phyloP scores from a whole-genome alignment of 176 grass and related monocot genomes.

The Thalia dealbata region DNA sequence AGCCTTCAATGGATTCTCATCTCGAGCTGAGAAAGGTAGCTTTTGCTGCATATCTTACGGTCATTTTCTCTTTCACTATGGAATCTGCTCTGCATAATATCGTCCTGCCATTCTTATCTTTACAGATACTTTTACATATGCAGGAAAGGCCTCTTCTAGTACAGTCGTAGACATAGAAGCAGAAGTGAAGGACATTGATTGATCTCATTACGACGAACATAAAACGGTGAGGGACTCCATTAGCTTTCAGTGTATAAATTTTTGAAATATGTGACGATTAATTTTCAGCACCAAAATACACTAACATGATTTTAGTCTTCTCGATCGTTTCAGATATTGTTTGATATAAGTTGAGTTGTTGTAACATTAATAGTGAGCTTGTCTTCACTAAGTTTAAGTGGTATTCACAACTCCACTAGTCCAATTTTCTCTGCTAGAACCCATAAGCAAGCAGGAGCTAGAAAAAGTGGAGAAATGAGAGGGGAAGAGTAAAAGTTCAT shows the following conservation, averaged over 20 bases:
- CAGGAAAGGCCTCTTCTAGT: conserved; percentile 33
- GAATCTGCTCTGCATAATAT: background rate
- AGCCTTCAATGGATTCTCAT: conserved; percentile 33
- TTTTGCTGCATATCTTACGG: background rate
- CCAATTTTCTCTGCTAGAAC: no score
- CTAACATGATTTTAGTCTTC: no score
- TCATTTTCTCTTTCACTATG: no score
- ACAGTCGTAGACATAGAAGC: conserved; percentile 57
- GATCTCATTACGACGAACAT: conserved; percentile 11
- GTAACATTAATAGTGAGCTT: no score
- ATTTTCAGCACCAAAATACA: no score
- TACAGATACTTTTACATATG: background rate
- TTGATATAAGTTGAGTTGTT: no score
- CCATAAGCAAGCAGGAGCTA: no score
- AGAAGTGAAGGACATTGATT: conserved; percentile 61
- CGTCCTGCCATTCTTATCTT: background rate
- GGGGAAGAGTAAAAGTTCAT: no score
- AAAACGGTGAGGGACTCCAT: background rate
- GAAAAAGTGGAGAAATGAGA: no score
- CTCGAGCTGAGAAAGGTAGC: conserved; percentile 31
- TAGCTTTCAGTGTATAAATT: background rate
- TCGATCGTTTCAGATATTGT: no score
- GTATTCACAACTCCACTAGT: no score
- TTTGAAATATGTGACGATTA: background rate
- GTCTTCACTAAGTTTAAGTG: no score